Evolutionary conservation across 345 rosid genomes (phyloP).

Genomic region (Populus tremula): DNA sequence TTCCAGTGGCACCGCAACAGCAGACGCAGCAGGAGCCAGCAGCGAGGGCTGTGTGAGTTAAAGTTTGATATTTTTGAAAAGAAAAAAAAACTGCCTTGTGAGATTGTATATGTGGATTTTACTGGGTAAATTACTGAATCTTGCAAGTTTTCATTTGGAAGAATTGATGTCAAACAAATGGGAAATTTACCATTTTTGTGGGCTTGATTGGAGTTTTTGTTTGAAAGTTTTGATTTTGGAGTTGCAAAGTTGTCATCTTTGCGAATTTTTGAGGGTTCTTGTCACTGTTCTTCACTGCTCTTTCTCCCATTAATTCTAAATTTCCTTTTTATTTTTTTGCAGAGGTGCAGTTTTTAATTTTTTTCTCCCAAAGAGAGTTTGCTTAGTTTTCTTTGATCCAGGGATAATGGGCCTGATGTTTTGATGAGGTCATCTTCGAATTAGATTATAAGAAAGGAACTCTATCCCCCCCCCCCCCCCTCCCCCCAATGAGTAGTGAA

Average conservation of each 20-base stretch:
- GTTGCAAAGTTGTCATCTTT: neutral
- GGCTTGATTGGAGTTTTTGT: neutral
- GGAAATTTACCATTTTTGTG: neutral
- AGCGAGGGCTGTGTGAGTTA: slow-evolving; percentile 61
- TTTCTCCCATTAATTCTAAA: neutral
- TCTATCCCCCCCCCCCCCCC: neutral
- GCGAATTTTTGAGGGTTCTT: neutral
- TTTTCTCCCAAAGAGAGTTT: neutral
- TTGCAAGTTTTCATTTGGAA: neutral
- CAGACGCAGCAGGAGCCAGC: slow-evolving; percentile 36
- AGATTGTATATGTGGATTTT: neutral
- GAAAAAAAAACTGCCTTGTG: neutral
- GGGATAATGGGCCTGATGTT: neutral
- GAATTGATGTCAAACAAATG: neutral
- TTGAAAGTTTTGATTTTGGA: slow-evolving; percentile 1
- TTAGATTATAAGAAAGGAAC: neutral
- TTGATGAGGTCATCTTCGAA: neutral
- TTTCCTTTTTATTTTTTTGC: neutral
- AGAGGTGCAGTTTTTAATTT: neutral
- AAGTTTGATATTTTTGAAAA: neutral
- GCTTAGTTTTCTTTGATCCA: neutral
- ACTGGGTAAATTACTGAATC: neutral
- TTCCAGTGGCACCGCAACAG: slow-evolving; percentile 27
- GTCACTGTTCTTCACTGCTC: neutral
- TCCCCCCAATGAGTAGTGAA: neutral